These are phyloP conservation scores for Groenewaldozyma salmanticensis DNA, from an alignment of 805 yeast species.

Conservation along the genomic window DNA sequence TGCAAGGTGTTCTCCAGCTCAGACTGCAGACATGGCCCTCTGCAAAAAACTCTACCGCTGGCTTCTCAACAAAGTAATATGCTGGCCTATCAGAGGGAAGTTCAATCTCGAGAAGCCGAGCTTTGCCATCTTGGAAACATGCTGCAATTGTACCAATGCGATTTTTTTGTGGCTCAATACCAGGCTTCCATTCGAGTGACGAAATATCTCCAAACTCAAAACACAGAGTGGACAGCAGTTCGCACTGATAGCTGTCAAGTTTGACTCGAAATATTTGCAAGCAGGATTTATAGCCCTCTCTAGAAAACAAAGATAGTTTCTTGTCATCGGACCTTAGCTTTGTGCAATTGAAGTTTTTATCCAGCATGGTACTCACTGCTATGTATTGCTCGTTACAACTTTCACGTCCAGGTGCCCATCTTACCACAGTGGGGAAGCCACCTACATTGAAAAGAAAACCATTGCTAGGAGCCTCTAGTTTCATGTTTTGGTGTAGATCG, in stretches of 20 bases:
- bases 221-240: constrained; percentile 19
- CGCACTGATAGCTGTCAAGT: background rate
- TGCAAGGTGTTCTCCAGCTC: constrained; percentile 37
- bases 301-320: constrained; percentile 11
- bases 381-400: constrained; percentile 31
- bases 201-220: constrained; percentile 24
- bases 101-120: constrained; percentile 35
- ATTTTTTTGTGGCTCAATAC: constrained; percentile 30
- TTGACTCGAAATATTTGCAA: constrained; percentile 16
- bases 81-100: constrained; percentile 18
- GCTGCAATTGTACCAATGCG: constrained; percentile 31
- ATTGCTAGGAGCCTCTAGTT: background rate
- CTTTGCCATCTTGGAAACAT: constrained; percentile 47
- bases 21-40: constrained; percentile 34
- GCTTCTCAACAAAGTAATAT: constrained; percentile 5
- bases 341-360: constrained; percentile 24
- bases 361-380: constrained; percentile 41
- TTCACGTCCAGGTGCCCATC: constrained; percentile 35
- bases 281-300: constrained; percentile 5
- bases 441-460: constrained; percentile 42
- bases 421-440: constrained; percentile 40
- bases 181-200: constrained; percentile 24
- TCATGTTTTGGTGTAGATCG: background rate
- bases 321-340: constrained; percentile 29
- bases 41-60: constrained; percentile 10